Evolutionary conservation across 129 eudicot species (phyloP).

Genomic region (Mikania micrantha): DNA sequence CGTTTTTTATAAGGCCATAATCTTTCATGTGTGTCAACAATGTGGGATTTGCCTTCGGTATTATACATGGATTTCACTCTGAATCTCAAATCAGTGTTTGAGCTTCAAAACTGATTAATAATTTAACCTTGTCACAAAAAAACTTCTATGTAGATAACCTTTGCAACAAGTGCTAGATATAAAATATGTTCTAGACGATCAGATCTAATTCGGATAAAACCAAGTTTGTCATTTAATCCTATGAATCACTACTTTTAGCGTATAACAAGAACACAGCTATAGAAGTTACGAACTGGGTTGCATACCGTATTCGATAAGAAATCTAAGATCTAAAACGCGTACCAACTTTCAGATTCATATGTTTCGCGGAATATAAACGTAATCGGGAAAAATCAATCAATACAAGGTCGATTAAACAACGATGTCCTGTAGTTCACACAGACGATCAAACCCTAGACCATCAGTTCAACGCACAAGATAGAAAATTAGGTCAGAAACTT

Average conservation of each 20-base stretch:
- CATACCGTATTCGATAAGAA: neutral
- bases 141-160: slow-evolving; percentile 4
- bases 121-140: neutral
- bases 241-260: neutral
- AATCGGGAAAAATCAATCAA: slow-evolving; percentile 3
- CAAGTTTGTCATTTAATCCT: neutral
- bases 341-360: neutral
- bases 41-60: neutral
- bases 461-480: neutral
- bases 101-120: slow-evolving; percentile 4
- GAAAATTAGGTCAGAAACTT: neutral
- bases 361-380: neutral
- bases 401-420: neutral
- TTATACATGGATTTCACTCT: neutral
- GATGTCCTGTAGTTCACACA: neutral
- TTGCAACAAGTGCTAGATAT: neutral
- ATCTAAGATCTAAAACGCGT: neutral
- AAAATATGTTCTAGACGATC: neutral
- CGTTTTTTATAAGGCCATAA: neutral
- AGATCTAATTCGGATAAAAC: neutral
- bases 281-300: neutral
- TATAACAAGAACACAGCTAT: slow-evolving; percentile 1
- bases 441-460: slow-evolving; percentile 21
- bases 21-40: neutral
- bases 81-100: slow-evolving; percentile 2